Conservation (phyloP, 345 rosid species). For the Erodium maritimum region DNA sequence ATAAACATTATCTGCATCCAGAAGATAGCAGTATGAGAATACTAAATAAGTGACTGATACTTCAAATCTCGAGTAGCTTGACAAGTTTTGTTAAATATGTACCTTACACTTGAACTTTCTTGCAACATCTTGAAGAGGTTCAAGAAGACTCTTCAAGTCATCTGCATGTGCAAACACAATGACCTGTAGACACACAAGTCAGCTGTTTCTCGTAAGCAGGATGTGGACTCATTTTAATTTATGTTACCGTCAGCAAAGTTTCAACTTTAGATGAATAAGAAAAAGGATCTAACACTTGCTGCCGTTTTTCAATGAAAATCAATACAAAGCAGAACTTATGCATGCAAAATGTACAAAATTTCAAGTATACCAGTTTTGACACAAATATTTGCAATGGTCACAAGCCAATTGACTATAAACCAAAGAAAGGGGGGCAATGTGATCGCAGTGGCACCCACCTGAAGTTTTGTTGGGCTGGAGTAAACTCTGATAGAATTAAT, state of each 20-base stretch:
- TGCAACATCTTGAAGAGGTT: constrained; percentile 57
- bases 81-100: constrained; percentile 8
- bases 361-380: no score
- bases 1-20: constrained; percentile 63
- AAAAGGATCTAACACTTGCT: neutral
- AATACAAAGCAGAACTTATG: no score
- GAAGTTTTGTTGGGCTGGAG: constrained; percentile 66
- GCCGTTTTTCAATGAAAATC: neutral
- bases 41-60: neutral
- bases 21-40: neutral
- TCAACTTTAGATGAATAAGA: neutral
- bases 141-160: constrained; percentile 39
- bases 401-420: neutral
- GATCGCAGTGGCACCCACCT: constrained; percentile 33
- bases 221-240: neutral
- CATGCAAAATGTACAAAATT: no score
- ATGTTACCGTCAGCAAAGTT: no score
- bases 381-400: no score
- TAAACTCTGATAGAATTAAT: constrained; percentile 57
- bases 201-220: no score
- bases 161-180: constrained; percentile 52
- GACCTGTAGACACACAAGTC: constrained; percentile 41
- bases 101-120: constrained; percentile 67
- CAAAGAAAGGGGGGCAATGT: neutral
- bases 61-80: neutral